phyloP scores from a whole-genome alignment of 1,284 basidiomycete genomes.

The Leccinum subfulvum region DNA sequence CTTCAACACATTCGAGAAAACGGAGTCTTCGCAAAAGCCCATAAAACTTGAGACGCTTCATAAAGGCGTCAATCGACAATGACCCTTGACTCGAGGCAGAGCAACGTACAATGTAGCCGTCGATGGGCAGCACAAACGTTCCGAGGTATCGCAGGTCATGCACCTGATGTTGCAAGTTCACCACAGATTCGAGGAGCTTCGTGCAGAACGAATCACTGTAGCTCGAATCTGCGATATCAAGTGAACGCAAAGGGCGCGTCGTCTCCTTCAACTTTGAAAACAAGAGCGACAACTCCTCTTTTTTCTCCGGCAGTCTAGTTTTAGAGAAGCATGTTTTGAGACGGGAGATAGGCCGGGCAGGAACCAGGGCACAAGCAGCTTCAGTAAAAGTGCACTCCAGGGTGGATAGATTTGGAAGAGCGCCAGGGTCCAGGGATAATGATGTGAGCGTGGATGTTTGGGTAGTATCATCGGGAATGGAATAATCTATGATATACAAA shows the following conservation, averaged over 20 bases:
- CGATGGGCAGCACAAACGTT: slow-evolving; percentile 49
- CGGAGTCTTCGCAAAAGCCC: slow-evolving; percentile 52
- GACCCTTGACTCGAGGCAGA: slow-evolving; percentile 36
- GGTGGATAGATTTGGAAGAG: slow-evolving; percentile 47
- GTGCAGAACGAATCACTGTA: slow-evolving; percentile 54
- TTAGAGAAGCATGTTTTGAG: slow-evolving; percentile 69
- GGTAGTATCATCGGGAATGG: slow-evolving; percentile 25
- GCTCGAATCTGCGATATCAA: slow-evolving; percentile 60
- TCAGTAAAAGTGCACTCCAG: slow-evolving; percentile 67
- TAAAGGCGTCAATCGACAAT: slow-evolving; percentile 12
- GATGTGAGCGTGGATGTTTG: slow-evolving; percentile 7
- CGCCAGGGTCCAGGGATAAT: slow-evolving; percentile 31
- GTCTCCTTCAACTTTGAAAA: slow-evolving; percentile 46
- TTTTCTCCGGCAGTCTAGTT: slow-evolving; percentile 46
- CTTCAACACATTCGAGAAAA: slow-evolving; percentile 51
- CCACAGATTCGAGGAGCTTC: slow-evolving; percentile 46
- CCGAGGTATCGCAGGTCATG: slow-evolving; percentile 55
- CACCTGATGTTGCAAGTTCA: slow-evolving; percentile 35
- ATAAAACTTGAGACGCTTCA: slow-evolving; percentile 61
- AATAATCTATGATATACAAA: slow-evolving; percentile 59
- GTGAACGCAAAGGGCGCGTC: slow-evolving; percentile 42
- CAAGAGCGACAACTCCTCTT: slow-evolving; percentile 47
- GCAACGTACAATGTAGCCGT: slow-evolving; percentile 43
- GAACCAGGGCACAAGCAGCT: slow-evolving; percentile 55
- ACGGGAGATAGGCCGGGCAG: slow-evolving; percentile 52